phyloP scores from a whole-genome alignment of 306 rosid species.

The Medicago arabica region DNA sequence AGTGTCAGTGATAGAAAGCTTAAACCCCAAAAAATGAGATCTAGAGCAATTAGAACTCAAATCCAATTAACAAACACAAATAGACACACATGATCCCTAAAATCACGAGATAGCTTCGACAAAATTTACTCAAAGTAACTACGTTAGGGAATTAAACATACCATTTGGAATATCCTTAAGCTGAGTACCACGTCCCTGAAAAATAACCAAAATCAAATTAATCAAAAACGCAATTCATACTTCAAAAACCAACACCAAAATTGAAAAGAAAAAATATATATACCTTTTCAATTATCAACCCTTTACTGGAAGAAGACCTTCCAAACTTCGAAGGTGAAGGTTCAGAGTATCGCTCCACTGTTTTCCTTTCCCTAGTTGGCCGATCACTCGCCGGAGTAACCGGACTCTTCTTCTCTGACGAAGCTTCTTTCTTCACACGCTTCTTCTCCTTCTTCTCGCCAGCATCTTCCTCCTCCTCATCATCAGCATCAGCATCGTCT shows the following conservation, averaged over 20 bases:
- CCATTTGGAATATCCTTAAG: conserved; percentile 96
- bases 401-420: conserved; percentile 39
- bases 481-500: background rate
- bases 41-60: background rate
- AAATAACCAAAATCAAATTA: background rate
- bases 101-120: background rate
- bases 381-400: conserved; percentile 73
- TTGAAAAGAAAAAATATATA: background rate
- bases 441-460: background rate
- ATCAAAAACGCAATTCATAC: background rate
- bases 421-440: conserved; percentile 21
- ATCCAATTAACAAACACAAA: background rate
- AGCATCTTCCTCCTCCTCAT: conserved; percentile 14
- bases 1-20: no score
- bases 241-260: background rate
- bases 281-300: conserved; percentile 83
- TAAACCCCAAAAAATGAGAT: background rate
- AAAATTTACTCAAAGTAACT: background rate
- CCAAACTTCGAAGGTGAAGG: conserved; percentile 53
- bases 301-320: conserved; percentile 62
- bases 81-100: background rate
- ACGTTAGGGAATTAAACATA: conserved; percentile 30
- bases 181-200: conserved; percentile 86
- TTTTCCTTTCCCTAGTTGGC: conserved; percentile 87
- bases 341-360: conserved; percentile 76